These are phyloP conservation scores for Debaryomyces sp. DNA, from an alignment of 1,139 yeast species.

Conservation along the genomic window DNA sequence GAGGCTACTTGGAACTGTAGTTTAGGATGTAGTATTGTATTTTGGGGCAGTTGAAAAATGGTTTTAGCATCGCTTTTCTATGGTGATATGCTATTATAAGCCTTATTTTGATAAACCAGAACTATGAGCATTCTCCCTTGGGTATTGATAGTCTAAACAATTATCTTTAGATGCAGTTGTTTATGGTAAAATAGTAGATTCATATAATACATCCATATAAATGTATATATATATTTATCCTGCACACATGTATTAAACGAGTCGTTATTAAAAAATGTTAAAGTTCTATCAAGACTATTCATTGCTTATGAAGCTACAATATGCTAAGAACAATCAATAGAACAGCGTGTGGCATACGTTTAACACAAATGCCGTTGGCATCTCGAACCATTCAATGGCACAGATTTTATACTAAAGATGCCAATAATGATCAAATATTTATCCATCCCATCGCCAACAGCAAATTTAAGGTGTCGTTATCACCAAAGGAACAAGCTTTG, in stretches of 20 bases:
- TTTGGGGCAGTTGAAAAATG: background rate
- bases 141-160: background rate
- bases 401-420: conserved; percentile 15
- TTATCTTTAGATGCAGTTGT: background rate
- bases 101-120: too few species aligned
- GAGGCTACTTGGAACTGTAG: background rate
- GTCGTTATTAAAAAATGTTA: background rate
- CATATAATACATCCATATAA: too few species aligned
- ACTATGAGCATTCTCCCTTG: background rate
- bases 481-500: conserved; percentile 29
- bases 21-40: background rate
- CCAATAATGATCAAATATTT: conserved; percentile 28
- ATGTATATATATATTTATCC: background rate
- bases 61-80: background rate
- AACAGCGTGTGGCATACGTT: background rate
- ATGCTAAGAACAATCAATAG: background rate
- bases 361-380: background rate
- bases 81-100: too few species aligned
- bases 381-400: background rate
- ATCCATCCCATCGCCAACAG: conserved; percentile 21
- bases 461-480: conserved; percentile 19
- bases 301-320: background rate
- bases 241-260: background rate
- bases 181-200: background rate
- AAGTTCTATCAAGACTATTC: background rate